Conservation (phyloP, 2,329 filamentous ascomycete species). For the Fusarium duplospermum region DNA sequence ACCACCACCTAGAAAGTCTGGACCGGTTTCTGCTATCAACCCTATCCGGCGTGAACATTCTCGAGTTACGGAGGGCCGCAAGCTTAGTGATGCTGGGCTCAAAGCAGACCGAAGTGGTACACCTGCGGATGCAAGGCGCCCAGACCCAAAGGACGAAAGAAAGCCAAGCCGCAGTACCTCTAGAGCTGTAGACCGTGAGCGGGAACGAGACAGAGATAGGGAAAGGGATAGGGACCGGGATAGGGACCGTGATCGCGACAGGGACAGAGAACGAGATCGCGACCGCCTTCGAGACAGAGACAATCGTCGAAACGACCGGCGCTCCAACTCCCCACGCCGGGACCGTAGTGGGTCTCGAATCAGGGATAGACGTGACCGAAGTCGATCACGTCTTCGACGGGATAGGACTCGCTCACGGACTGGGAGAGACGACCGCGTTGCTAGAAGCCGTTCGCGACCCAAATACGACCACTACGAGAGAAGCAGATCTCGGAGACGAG, state of each 20-base stretch:
- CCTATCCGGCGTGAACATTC: constrained; percentile 62
- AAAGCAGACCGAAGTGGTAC: constrained; percentile 52
- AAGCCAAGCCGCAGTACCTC: constrained; percentile 50
- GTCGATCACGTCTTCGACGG: constrained; percentile 50
- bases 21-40: constrained; percentile 68
- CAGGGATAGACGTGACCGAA: constrained; percentile 51
- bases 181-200: constrained; percentile 41
- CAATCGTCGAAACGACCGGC: constrained; percentile 47
- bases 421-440: constrained; percentile 47
- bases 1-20: constrained; percentile 65
- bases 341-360: constrained; percentile 50
- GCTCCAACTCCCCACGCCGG: constrained; percentile 54
- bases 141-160: constrained; percentile 45
- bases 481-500: constrained; percentile 51
- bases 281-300: constrained; percentile 44
- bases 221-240: constrained; percentile 40
- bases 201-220: constrained; percentile 42
- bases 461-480: constrained; percentile 50
- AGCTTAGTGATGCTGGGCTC: constrained; percentile 45
- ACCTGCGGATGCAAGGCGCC: constrained; percentile 43
- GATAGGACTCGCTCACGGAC: constrained; percentile 56
- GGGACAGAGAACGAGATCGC: constrained; percentile 40
- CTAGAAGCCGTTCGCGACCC: constrained; percentile 50
- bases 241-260: constrained; percentile 41
- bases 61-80: constrained; percentile 57